Conservation (phyloP, 257 asterid genomes). For the Nicotiana attenuata region DNA sequence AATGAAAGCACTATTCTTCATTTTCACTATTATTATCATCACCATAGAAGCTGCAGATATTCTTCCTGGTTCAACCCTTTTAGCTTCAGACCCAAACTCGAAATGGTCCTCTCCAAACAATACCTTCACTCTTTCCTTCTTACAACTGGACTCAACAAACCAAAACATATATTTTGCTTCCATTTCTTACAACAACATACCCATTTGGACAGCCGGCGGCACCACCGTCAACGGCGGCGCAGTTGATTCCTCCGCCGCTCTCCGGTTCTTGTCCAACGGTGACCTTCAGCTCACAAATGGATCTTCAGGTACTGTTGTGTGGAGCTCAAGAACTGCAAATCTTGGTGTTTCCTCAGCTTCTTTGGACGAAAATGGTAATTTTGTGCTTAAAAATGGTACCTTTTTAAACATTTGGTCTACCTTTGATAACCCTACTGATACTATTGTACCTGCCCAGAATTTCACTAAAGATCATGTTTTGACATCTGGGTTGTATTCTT, state of each 20-base stretch:
- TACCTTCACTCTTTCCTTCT: slow-evolving; percentile 51
- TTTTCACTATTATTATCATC: neutral
- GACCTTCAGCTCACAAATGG: slow-evolving; percentile 48
- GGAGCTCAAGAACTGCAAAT: slow-evolving; percentile 61
- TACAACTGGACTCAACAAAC: slow-evolving; percentile 23
- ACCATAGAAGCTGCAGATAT: slow-evolving; percentile 37
- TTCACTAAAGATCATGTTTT: slow-evolving; percentile 30
- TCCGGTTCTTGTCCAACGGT: slow-evolving; percentile 48
- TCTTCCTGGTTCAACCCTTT: slow-evolving; percentile 40
- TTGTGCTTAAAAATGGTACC: slow-evolving; percentile 50
- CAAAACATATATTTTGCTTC: slow-evolving; percentile 43
- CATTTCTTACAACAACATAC: slow-evolving; percentile 37
- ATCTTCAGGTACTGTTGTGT: slow-evolving; percentile 27
- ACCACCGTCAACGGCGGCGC: slow-evolving; percentile 38
- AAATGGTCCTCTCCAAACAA: slow-evolving; percentile 53
- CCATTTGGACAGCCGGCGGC: slow-evolving; percentile 72
- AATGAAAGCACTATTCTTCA: neutral
- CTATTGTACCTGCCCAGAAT: slow-evolving; percentile 56
- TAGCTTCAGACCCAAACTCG: slow-evolving; percentile 45
- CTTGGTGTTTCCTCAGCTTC: slow-evolving; percentile 43
- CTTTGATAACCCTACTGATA: slow-evolving; percentile 66
- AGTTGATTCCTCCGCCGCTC: slow-evolving; percentile 45
- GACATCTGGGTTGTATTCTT: slow-evolving; percentile 48
- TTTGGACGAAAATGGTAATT: slow-evolving; percentile 57
- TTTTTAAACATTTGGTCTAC: slow-evolving; percentile 57